Conservation (phyloP, 75 land plant species). For the Pinus albicaulis region DNA sequence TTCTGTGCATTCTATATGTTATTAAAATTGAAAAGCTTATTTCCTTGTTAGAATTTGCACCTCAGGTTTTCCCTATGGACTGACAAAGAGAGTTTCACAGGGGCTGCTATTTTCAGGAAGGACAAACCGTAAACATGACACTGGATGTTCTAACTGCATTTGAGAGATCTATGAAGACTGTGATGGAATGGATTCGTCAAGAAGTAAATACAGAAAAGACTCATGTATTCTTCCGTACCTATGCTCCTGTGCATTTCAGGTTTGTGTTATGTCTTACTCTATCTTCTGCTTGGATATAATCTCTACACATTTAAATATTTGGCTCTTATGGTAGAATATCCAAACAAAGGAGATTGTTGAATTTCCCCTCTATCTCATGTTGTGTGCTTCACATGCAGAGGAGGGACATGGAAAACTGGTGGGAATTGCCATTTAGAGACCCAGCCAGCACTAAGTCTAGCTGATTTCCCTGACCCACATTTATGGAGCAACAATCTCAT, state of each 20-base stretch:
- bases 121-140: constrained; percentile 49
- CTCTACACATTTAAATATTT: not conserved
- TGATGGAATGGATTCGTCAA: constrained; percentile 45
- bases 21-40: not conserved
- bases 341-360: not conserved
- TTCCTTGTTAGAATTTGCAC: not conserved
- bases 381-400: constrained; percentile 28
- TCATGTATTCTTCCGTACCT: constrained; percentile 70
- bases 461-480: constrained; percentile 10
- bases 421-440: constrained; percentile 67
- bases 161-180: constrained; percentile 53
- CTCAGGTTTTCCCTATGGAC: not conserved
- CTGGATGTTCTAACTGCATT: constrained; percentile 68
- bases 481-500: constrained; percentile 15
- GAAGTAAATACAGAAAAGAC: constrained; percentile 59
- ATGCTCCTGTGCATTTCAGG: constrained; percentile 96
- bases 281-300: not conserved
- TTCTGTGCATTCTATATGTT: no score
- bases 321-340: not conserved
- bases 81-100: constrained; percentile 25
- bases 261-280: constrained; percentile 13
- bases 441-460: constrained; percentile 33
- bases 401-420: constrained; percentile 75
- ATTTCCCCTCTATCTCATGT: not conserved
- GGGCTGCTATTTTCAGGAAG: constrained; percentile 77